These are phyloP conservation scores for Xenoacremonium recifei DNA, from an alignment of 2,329 filamentous ascomycete species.

Conservation along the genomic window DNA sequence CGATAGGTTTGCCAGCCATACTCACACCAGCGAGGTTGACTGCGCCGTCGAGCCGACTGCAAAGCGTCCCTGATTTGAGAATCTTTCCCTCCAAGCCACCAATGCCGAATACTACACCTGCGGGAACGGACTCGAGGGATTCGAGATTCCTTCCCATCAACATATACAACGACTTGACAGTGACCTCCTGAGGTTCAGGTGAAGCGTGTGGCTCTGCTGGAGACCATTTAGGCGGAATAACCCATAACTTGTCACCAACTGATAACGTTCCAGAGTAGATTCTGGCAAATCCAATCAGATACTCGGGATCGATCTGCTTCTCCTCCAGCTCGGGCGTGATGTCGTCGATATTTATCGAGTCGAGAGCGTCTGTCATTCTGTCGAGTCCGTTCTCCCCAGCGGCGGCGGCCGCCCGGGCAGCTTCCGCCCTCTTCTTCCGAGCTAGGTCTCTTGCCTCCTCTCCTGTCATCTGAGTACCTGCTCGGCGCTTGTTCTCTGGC, in stretches of 20 bases:
- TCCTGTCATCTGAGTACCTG: constrained; percentile 67
- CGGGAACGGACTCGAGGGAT: constrained; percentile 77
- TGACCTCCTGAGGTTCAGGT: constrained; percentile 78
- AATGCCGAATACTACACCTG: constrained; percentile 93
- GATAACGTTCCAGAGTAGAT: constrained; percentile 88
- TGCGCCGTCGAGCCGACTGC: constrained; percentile 80
- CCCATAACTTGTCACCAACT: constrained; percentile 88
- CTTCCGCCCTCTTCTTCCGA: constrained; percentile 83
- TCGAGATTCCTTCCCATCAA: constrained; percentile 93
- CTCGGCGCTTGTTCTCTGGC: constrained; percentile 75
- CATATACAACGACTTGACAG: constrained; percentile 84
- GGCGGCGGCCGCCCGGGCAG: constrained; percentile 73
- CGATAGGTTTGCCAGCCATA: constrained; percentile 83
- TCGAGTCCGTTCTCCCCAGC: constrained; percentile 47
- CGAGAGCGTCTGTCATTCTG: constrained; percentile 60
- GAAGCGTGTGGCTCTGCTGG: constrained; percentile 70
- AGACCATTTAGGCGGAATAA: constrained; percentile 89
- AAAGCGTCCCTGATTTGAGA: constrained; percentile 93
- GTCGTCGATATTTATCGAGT: constrained; percentile 59
- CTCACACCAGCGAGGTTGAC: constrained; percentile 86
- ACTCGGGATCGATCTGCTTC: constrained; percentile 71
- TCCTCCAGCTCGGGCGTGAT: constrained; percentile 46
- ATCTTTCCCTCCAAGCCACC: constrained; percentile 88
- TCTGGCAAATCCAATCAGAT: constrained; percentile 90
- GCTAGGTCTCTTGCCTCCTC: constrained; percentile 90